Conservation (phyloP, 2,329 filamentous ascomycete species). For the Fusarium staphyleae region DNA sequence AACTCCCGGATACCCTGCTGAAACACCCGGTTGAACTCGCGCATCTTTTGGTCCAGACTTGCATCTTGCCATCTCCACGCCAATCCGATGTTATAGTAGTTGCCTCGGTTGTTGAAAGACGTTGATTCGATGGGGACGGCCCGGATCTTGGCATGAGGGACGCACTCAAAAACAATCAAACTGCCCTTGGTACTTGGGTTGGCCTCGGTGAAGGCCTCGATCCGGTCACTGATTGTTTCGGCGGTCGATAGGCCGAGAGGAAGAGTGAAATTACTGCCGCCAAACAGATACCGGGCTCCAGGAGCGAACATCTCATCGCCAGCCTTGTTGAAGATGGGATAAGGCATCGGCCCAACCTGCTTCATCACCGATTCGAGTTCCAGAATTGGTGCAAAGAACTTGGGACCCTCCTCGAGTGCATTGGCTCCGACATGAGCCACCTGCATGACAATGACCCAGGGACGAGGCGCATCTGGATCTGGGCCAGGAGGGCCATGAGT, state of each 20-base stretch:
- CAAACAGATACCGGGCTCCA: constrained; percentile 49
- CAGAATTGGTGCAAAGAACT: constrained; percentile 48
- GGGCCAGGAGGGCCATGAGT: constrained; percentile 27
- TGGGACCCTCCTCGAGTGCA: constrained; percentile 25
- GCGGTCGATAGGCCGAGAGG: constrained; percentile 45
- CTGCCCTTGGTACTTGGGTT: constrained; percentile 23
- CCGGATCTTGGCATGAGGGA: constrained; percentile 20
- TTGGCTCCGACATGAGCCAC: constrained; percentile 33
- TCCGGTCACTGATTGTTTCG: constrained; percentile 27
- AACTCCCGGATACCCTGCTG: constrained; percentile 29
- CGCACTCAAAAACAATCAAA: constrained; percentile 31
- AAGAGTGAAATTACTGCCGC: constrained; percentile 53
- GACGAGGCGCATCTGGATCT: constrained; percentile 31
- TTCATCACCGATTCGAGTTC: constrained; percentile 48
- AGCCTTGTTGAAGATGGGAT: constrained; percentile 49
- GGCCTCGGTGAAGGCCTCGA: constrained; percentile 24
- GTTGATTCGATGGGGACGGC: constrained; percentile 29
- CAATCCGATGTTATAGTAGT: constrained; percentile 35
- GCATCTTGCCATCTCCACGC: constrained; percentile 28
- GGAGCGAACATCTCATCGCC: constrained; percentile 48
- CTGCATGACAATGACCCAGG: constrained; percentile 25
- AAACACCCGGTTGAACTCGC: constrained; percentile 33
- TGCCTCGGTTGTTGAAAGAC: constrained; percentile 37
- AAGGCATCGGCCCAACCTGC: constrained; percentile 50
- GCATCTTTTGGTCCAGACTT: constrained; percentile 25